These are phyloP conservation scores for Chimonanthus praecox DNA, from an alignment of 164 flowering plant species.

Conservation along the genomic window DNA sequence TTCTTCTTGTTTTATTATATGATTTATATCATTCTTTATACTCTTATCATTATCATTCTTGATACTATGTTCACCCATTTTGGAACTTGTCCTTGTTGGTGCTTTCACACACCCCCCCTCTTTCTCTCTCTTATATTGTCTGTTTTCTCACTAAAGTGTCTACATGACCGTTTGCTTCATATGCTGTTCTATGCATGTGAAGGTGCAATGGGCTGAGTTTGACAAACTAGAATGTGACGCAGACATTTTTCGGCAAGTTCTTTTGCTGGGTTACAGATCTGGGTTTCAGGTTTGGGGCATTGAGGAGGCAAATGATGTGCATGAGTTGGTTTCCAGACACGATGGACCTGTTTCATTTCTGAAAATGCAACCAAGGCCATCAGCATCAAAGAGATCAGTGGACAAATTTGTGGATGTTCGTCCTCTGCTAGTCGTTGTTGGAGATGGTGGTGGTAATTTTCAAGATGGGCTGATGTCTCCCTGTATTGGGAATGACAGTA, in stretches of 20 bases:
- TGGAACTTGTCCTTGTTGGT: too few species aligned
- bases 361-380: constrained; percentile 62
- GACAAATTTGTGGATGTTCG: constrained; percentile 56
- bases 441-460: constrained; percentile 32
- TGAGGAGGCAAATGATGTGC: constrained; percentile 67
- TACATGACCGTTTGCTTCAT: too few species aligned
- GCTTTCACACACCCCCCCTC: background rate
- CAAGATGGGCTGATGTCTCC: constrained; percentile 32
- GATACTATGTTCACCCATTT: too few species aligned
- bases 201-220: constrained; percentile 88
- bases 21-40: too few species aligned
- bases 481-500: constrained; percentile 27
- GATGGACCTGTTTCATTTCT: constrained; percentile 72
- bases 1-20: too few species aligned
- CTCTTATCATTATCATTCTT: too few species aligned
- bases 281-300: constrained; percentile 95
- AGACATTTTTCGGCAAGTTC: constrained; percentile 37
- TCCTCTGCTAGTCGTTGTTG: constrained; percentile 58
- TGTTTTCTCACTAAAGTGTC: too few species aligned
- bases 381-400: constrained; percentile 27
- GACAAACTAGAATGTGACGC: constrained; percentile 60
- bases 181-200: background rate
- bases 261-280: constrained; percentile 59
- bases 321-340: constrained; percentile 51
- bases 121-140: background rate